A percentile compares a stretch with the other conserved stretches of the same genome.
Conservation (phyloP, 1,139 yeast species). For the Pichia sp. region DNA sequence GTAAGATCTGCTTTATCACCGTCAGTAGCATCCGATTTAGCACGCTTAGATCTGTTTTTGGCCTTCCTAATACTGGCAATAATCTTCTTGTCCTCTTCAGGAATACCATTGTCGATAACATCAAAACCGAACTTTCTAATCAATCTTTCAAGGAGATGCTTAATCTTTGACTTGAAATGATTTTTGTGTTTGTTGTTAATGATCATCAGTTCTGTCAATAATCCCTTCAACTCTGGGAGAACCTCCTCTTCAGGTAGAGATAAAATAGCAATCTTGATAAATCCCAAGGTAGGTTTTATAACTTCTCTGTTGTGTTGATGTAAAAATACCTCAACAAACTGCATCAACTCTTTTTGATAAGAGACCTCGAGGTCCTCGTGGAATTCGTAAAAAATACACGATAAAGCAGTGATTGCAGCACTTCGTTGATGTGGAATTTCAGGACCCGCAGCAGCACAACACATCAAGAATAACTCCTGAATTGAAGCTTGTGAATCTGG, state of each 20-base stretch:
- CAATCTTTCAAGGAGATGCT: constrained; percentile 87
- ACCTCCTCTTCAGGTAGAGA: constrained; percentile 80
- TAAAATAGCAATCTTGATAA: constrained; percentile 85
- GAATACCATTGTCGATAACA: constrained; percentile 71
- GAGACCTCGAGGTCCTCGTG: constrained; percentile 55
- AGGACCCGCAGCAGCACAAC: constrained; percentile 95
- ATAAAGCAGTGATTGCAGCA: constrained; percentile 87
- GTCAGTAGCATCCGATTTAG: constrained; percentile 51
- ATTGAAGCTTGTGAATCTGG: constrained; percentile 66
- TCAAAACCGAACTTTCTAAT: constrained; percentile 88
- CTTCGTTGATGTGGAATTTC: constrained; percentile 93
- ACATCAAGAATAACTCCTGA: constrained; percentile 84
- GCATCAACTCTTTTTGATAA: constrained; percentile 65
- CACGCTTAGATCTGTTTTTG: constrained; percentile 55
- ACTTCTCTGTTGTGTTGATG: constrained; percentile 90
- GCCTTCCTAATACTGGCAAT: constrained; percentile 81
- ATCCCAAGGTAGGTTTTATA: constrained; percentile 91
- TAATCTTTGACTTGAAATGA: constrained; percentile 87
- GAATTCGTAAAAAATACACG: constrained; percentile 85
- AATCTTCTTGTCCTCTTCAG: constrained; percentile 81
- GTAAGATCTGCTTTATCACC: constrained; percentile 36
- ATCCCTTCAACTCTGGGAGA: constrained; percentile 58
- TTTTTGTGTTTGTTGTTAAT: constrained; percentile 98
- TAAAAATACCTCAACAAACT: constrained; percentile 86
- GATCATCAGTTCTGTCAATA: constrained; percentile 69